Conservation (phyloP, 495 filamentous ascomycete species). For the Aspergillus wentii region DNA sequence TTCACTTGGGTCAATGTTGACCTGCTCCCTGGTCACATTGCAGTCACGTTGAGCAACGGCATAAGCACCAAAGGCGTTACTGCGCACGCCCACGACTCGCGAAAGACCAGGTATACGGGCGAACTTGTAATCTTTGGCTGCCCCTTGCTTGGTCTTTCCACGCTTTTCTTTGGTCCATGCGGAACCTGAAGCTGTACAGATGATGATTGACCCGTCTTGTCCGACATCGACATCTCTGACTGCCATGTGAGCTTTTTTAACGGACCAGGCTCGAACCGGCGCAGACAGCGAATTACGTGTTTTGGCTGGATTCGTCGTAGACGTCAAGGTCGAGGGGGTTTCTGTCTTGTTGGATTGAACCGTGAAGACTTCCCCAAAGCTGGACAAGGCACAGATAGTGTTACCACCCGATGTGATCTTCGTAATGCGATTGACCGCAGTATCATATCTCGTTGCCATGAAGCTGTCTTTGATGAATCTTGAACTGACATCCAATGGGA, state of each 20-base stretch:
- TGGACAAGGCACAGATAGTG: conserved; percentile 81
- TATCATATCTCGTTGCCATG: conserved; percentile 64
- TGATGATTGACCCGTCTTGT: conserved; percentile 90
- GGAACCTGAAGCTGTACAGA: conserved; percentile 85
- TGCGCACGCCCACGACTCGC: conserved; percentile 73
- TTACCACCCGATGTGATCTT: conserved; percentile 82
- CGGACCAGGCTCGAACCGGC: conserved; percentile 76
- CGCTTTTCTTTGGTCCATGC: conserved; percentile 86
- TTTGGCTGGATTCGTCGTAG: conserved; percentile 86
- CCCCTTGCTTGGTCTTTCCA: conserved; percentile 70
- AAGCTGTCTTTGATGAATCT: conserved; percentile 63
- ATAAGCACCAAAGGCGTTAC: conserved; percentile 83
- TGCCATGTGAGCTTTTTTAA: conserved; percentile 76
- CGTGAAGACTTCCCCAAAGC: conserved; percentile 79
- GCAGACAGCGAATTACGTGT: conserved; percentile 70
- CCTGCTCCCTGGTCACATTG: conserved; percentile 71
- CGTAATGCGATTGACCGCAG: conserved; percentile 56
- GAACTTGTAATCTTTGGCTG: conserved; percentile 81
- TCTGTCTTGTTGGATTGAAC: conserved; percentile 66
- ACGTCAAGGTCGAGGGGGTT: conserved; percentile 51
- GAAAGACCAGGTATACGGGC: conserved; percentile 83
- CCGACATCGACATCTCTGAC: conserved; percentile 82
- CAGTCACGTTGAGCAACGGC: conserved; percentile 83
- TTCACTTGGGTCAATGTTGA: conserved; percentile 55
- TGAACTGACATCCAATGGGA: conserved; percentile 68